Evolutionary conservation across 2,329 filamentous ascomycete genomes (phyloP).

Genomic region (Keithomyces neogunnii): DNA sequence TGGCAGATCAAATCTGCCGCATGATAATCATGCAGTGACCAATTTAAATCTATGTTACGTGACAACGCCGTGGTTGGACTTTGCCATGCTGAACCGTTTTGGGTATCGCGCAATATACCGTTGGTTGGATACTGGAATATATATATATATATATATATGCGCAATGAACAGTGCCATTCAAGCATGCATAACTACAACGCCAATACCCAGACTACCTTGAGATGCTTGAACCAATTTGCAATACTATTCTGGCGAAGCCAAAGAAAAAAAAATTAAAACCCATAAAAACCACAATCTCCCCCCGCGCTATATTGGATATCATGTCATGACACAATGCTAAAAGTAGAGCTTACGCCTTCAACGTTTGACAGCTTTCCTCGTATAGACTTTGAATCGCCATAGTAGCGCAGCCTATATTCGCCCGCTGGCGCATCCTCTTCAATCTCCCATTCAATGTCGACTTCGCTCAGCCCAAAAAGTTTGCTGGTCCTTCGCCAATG

Average conservation of each 20-base stretch:
- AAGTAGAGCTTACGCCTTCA: slow-evolving; percentile 53
- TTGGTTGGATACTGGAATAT: too few species aligned
- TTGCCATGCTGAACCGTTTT: too few species aligned
- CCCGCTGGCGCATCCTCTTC: slow-evolving; percentile 51
- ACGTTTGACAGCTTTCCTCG: slow-evolving; percentile 56
- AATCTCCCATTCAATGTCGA: slow-evolving; percentile 70
- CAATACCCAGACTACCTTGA: not conserved
- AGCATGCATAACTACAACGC: not conserved
- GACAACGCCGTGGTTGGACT: too few species aligned
- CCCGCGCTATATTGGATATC: not conserved
- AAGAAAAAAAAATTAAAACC: not conserved
- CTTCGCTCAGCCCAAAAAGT: slow-evolving; percentile 66
- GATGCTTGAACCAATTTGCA: not conserved
- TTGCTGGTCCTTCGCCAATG: slow-evolving; percentile 67
- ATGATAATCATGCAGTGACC: too few species aligned
- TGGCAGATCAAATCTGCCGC: too few species aligned
- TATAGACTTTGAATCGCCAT: slow-evolving; percentile 66
- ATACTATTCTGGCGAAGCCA: not conserved
- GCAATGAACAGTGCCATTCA: not conserved
- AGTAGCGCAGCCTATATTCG: slow-evolving; percentile 70
- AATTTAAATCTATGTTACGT: too few species aligned
- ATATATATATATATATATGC: too few species aligned
- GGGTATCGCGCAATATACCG: too few species aligned
- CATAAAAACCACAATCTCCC: not conserved
- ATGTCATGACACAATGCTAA: slow-evolving; percentile 20